Evolutionary conservation across 208 protist species (phyloP).

Genomic region (Entamoeba histolytica): DNA sequence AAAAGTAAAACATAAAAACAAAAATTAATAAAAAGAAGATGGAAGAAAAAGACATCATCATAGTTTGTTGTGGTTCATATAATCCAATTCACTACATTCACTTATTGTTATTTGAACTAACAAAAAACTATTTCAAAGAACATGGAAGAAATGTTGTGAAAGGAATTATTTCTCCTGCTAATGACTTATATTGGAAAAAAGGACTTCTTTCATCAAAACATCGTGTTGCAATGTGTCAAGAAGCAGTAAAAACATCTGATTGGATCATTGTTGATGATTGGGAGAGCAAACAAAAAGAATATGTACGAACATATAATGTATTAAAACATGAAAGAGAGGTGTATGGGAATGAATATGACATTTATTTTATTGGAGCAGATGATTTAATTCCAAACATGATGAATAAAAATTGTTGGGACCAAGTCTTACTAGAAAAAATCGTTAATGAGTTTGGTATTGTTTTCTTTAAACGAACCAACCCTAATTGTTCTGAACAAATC

Average conservation of each 20-base stretch:
- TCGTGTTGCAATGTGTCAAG: neutral
- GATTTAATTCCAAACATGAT: neutral
- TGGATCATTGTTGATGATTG: slow-evolving; percentile 4
- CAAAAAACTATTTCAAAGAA: neutral
- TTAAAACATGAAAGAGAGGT: neutral
- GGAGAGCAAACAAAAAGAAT: neutral
- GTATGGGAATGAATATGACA: neutral
- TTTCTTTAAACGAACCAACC: neutral
- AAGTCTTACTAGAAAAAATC: neutral
- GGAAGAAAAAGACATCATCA: neutral
- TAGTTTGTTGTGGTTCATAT: neutral
- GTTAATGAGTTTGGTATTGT: neutral
- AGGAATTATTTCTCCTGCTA: neutral
- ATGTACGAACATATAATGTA: neutral
- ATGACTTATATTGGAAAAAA: neutral
- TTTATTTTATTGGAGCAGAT: neutral
- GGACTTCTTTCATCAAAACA: neutral
- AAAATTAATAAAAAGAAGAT: too few relatives aligned
- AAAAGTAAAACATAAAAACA: too few relatives aligned
- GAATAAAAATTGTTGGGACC: neutral
- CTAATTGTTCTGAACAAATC: too few relatives aligned
- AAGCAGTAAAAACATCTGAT: neutral
- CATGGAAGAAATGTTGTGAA: neutral
- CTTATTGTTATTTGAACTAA: neutral
- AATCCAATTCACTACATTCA: neutral